Conservation (phyloP, 768 basidiomycete species). For the Boletus eberwhitei region DNA sequence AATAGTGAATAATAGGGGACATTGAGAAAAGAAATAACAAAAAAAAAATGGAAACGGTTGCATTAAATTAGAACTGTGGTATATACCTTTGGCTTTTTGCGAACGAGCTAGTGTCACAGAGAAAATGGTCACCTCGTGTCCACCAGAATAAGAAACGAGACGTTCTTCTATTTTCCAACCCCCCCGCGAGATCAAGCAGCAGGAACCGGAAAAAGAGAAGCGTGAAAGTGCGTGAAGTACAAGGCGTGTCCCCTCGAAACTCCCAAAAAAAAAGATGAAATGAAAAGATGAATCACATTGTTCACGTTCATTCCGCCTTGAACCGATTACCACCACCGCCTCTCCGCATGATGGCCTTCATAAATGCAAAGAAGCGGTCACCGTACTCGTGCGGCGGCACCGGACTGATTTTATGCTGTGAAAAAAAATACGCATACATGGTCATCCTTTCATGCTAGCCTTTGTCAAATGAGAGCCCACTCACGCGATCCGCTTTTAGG, state of each 20-base stretch:
- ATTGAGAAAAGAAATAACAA: background rate
- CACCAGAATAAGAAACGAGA: conserved; percentile 1
- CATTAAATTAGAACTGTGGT: conserved; percentile 17
- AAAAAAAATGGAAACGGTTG: background rate
- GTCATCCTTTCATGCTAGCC: conserved; percentile 4
- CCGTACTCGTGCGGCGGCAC: conserved; percentile 87
- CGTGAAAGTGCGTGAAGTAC: conserved; percentile 1
- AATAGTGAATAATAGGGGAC: background rate
- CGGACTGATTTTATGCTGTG: conserved; percentile 97
- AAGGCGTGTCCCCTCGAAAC: conserved; percentile 8
- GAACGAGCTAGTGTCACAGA: conserved; percentile 4
- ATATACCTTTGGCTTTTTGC: conserved; percentile 18
- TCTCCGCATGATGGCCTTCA: conserved; percentile 82
- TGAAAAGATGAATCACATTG: background rate
- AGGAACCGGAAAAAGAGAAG: background rate
- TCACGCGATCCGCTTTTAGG: conserved; percentile 76
- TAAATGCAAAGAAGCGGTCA: conserved; percentile 82
- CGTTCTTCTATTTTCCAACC: background rate
- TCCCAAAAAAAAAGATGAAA: conserved; percentile 1
- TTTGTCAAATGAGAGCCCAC: conserved; percentile 30
- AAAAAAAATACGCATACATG: background rate
- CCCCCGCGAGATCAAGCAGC: conserved; percentile 13
- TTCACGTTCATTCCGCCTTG: conserved; percentile 38
- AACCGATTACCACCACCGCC: conserved; percentile 62
- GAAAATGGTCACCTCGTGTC: conserved; percentile 2